Percentiles rank a stretch among this genome's conserved stretches.
Evolutionary conservation across 1,139 yeast genomes (phyloP).

Genomic region (Kodamaea suecica): DNA sequence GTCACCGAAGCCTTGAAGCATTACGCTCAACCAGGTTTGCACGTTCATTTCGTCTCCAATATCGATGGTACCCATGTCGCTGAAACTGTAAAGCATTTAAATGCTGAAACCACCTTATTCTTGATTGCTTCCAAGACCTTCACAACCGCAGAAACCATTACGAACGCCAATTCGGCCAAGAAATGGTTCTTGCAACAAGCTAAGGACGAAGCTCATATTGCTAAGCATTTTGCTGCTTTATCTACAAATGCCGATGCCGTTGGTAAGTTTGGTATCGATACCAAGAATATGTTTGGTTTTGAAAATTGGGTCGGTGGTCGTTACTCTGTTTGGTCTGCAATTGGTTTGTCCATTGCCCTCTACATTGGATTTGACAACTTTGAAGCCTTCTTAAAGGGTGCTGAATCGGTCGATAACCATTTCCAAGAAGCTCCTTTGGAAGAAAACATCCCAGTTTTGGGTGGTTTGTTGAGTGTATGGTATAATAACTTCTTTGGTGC

Average conservation of each 20-base stretch:
- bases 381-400: constrained; percentile 89
- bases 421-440: constrained; percentile 81
- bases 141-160: constrained; percentile 96
- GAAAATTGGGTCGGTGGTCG: constrained; percentile 99
- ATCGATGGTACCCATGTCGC: constrained; percentile 98
- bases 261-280: constrained; percentile 90
- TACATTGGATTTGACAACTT: constrained; percentile 95
- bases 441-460: constrained; percentile 87
- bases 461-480: constrained; percentile 94
- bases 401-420: constrained; percentile 94
- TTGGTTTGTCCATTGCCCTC: constrained; percentile 91
- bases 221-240: constrained; percentile 95
- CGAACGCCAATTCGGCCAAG: constrained; percentile 95
- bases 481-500: constrained; percentile 97
- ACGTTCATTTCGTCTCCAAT: constrained; percentile 92
- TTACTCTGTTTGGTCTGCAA: constrained; percentile 98
- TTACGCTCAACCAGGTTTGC: constrained; percentile 71
- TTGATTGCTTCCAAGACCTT: constrained; percentile 96
- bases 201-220: constrained; percentile 67
- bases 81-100: constrained; percentile 72
- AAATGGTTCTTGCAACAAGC: constrained; percentile 82
- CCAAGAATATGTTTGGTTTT: constrained; percentile 97
- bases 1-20: constrained; percentile 96
- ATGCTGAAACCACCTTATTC: constrained; percentile 92
- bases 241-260: constrained; percentile 93